Base-by-base conservation (phyloP, 2,329 filamentous ascomycete species). In the Aspergillus luchuensis region DNA sequence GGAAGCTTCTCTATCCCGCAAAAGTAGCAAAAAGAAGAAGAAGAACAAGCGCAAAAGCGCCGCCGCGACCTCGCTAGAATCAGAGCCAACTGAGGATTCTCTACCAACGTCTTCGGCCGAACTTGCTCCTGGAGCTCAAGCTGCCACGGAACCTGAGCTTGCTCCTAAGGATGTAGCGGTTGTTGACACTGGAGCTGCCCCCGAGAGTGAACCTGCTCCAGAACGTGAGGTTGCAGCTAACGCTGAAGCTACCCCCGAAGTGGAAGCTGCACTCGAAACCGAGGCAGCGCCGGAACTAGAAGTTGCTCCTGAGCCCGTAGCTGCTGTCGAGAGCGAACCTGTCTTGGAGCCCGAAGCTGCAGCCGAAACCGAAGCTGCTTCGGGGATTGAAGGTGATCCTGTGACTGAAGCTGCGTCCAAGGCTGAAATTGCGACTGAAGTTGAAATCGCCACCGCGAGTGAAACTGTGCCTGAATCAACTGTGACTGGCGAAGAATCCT, bases 11-110 rank as follows among this genome's bases (percentile, higher is more conserved):
- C 51, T 63, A 5, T 59, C 59, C 5, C 63, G 64, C 39, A 67
- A 64, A 33, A 56, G 17, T 21, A 66, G 64, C 59, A 70, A 66
- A 39, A 67, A 66, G 57, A 67, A 64, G 56, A 67, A 67, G 58
- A 68, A 69, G 48, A 69, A 66, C 48, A 66, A 63, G 58, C 60
- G 62, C 11, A 67, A 69, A 53, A 60, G 49, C 36, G 49, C 39
- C 30, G 41, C 50, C 10, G 61, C 62, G 38, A 30, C 41, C 6
- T 25, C 49, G 6, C 39, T 28, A 21, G 61, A 61, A 10, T 11
- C 41, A 5, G 63, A 66, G 45, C 4, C 57, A 8, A 38, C 45
- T 2, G 57, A 61, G 36, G 21, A 39, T 8, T 7, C 56, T 39
- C 49, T 56, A 15, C 41, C 45, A 13, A 2, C 47, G 2, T 30